Percentiles rank a stretch among this genome's conserved stretches.
Conservation (phyloP, 257 asterid species). For the Solanum pinnatisectum region DNA sequence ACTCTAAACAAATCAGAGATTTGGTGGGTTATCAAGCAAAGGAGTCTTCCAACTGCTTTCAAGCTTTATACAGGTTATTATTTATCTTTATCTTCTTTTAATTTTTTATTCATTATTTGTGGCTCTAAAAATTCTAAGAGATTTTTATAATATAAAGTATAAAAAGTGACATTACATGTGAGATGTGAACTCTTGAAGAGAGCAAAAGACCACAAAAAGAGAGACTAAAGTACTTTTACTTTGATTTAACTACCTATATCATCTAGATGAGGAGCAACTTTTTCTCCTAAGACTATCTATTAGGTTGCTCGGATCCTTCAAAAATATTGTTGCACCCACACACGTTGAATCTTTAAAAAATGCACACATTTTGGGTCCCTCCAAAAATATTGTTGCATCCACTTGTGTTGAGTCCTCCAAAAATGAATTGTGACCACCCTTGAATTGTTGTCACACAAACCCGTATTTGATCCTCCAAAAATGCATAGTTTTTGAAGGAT, state of each 20-base stretch:
- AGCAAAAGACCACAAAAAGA: background rate
- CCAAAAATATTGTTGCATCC: background rate
- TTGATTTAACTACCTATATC: background rate
- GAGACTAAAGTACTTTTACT: background rate
- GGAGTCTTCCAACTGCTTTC: constrained; percentile 81
- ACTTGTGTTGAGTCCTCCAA: background rate
- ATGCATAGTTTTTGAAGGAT: background rate
- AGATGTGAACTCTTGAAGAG: constrained; percentile 23
- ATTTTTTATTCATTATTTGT: background rate
- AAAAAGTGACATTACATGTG: background rate
- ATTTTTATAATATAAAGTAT: background rate
- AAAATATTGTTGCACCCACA: background rate
- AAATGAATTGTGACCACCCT: background rate
- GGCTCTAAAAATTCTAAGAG: background rate
- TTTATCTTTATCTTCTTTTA: background rate
- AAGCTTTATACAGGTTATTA: constrained; percentile 77
- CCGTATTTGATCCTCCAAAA: background rate
- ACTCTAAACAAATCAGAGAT: constrained; percentile 73
- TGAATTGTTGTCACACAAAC: too few relatives aligned
- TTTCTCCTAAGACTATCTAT: background rate
- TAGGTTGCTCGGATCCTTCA: background rate
- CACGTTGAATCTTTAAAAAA: background rate
- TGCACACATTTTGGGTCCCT: background rate
- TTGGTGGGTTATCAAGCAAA: constrained; percentile 88
- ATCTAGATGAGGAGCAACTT: background rate